A percentile compares a stretch with the other conserved stretches of the same genome.
Evolutionary conservation across 441 rosid genomes (phyloP).

Genomic region (Theobroma grandiflorum): DNA sequence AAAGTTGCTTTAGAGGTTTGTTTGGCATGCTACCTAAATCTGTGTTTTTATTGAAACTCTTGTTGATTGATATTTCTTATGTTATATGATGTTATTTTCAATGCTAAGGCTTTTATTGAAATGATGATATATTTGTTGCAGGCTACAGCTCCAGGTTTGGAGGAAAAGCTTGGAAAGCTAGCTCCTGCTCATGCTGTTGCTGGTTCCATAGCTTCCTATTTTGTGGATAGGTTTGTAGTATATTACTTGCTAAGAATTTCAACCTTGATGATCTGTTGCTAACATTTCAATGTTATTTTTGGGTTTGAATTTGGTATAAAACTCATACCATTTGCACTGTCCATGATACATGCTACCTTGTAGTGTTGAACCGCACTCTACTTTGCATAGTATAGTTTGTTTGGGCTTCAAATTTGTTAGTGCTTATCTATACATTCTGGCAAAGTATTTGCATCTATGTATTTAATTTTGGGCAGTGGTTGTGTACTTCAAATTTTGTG

Average conservation of each 20-base stretch:
- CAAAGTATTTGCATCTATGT: neutral
- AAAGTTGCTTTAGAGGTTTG: conserved; percentile 69
- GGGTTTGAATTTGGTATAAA: neutral
- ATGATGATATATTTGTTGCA: conserved; percentile 33
- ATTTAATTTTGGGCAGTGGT: neutral
- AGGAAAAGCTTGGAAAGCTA: conserved; percentile 81
- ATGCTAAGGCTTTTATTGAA: neutral
- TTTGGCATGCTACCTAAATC: neutral
- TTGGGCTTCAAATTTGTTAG: neutral
- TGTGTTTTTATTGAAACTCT: conserved; percentile 11
- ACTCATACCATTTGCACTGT: neutral
- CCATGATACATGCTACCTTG: neutral
- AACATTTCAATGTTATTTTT: neutral
- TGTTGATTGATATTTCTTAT: neutral
- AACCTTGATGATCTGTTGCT: neutral
- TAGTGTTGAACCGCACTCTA: neutral
- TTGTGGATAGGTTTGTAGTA: conserved; percentile 72
- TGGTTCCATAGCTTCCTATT: conserved; percentile 79
- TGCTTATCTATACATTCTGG: neutral
- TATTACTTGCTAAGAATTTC: neutral
- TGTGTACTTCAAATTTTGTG: neutral
- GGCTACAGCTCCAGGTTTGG: conserved; percentile 88
- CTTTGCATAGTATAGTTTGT: neutral
- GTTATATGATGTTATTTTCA: neutral
- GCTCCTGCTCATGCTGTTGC: conserved; percentile 93